Conservation (phyloP, 225 moss, liverwort and hornwort species). For the Antitrichia curtipendula region DNA sequence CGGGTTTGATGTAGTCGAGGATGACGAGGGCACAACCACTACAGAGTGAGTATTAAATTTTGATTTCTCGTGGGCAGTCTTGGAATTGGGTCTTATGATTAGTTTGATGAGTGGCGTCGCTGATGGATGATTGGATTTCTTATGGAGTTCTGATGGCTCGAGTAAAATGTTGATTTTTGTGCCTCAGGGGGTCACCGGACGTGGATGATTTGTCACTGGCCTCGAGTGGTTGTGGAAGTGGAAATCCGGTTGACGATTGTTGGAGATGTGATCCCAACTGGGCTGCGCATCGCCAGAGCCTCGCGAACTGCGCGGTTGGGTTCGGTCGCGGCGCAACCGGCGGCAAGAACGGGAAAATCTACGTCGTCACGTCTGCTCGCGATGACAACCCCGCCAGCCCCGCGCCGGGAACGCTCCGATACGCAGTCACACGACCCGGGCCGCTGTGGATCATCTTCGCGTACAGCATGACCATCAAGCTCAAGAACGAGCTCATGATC, state of each 20-base stretch:
- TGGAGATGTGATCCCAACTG: constrained; percentile 32
- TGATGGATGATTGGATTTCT: too few species aligned
- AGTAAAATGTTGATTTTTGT: not conserved
- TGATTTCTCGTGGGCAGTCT: too few species aligned
- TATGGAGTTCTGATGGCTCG: not conserved
- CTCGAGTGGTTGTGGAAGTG: not conserved
- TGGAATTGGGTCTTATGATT: not conserved
- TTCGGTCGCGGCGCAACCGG: constrained; percentile 44
- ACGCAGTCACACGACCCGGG: constrained; percentile 25
- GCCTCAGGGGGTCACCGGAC: not conserved
- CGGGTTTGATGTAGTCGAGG: constrained; percentile 4
- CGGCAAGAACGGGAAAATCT: constrained; percentile 51
- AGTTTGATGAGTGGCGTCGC: too few species aligned
- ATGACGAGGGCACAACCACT: not conserved
- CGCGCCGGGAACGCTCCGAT: constrained; percentile 55
- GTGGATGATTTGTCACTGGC: not conserved
- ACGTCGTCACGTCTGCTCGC: constrained; percentile 36
- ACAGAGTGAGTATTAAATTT: not conserved
- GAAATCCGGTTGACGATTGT: constrained; percentile 26
- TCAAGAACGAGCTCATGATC: constrained; percentile 64
- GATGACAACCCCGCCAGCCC: constrained; percentile 40
- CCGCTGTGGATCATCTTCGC: constrained; percentile 70
- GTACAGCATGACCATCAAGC: constrained; percentile 45
- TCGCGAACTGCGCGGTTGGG: constrained; percentile 47
- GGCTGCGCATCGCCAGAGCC: not conserved